phyloP scores from a whole-genome alignment of 1,284 basidiomycete species.

The Irpex rosettiformis region DNA sequence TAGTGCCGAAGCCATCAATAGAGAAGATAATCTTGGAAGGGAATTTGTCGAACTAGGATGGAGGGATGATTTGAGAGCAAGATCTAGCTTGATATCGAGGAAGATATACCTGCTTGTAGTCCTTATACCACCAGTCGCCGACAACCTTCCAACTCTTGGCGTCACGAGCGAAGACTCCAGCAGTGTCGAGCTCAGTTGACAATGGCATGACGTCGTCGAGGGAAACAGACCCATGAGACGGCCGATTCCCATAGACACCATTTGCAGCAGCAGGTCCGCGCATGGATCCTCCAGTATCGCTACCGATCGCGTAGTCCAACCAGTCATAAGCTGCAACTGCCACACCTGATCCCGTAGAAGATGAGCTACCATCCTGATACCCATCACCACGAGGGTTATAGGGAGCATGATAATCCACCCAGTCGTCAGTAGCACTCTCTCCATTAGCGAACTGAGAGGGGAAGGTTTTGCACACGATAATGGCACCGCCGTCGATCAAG shows the following conservation, averaged over 20 bases:
- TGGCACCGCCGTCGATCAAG: constrained; percentile 44
- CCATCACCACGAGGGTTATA: constrained; percentile 55
- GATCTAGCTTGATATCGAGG: constrained; percentile 9
- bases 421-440: constrained; percentile 48
- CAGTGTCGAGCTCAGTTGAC: constrained; percentile 32
- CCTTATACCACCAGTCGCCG: constrained; percentile 30
- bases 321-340: constrained; percentile 35
- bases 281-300: constrained; percentile 41
- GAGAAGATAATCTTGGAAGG: constrained; percentile 36
- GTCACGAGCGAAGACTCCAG: constrained; percentile 28
- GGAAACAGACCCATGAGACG: constrained; percentile 33
- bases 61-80: constrained; percentile 18
- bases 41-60: constrained; percentile 28
- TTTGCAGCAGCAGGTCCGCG: constrained; percentile 38
- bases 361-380: constrained; percentile 40
- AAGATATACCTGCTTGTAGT: constrained; percentile 23
- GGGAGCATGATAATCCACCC: constrained; percentile 49
- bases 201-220: constrained; percentile 38
- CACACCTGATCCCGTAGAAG: constrained; percentile 38
- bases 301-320: constrained; percentile 38
- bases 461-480: constrained; percentile 50
- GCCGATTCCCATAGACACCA: constrained; percentile 37
- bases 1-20: constrained; percentile 26
- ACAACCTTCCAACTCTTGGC: constrained; percentile 26
- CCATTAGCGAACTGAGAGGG: constrained; percentile 57